These are phyloP conservation scores for Sonneratia caseolaris DNA, from an alignment of 345 rosid species.

Conservation along the genomic window DNA sequence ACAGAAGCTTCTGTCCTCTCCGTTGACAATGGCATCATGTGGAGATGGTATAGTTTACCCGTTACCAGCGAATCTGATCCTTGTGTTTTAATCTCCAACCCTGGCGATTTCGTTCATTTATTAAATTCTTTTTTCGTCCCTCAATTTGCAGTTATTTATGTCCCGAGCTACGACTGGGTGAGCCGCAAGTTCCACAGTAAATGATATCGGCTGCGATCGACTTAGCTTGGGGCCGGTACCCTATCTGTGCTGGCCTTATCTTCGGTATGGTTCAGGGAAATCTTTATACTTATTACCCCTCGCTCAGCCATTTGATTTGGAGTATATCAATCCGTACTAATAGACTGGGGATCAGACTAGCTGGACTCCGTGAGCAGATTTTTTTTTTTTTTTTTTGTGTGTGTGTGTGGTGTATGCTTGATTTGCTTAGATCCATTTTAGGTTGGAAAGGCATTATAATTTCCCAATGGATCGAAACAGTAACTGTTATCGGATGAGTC, in stretches of 20 bases:
- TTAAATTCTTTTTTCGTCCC: neutral
- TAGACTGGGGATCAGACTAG: neutral
- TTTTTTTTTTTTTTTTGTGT: too few species aligned
- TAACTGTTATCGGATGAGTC: neutral
- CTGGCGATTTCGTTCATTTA: neutral
- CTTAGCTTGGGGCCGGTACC: neutral
- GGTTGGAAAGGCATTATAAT: slow-evolving; percentile 4
- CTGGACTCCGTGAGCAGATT: neutral
- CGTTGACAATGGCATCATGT: slow-evolving; percentile 83
- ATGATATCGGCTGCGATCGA: slow-evolving; percentile 3
- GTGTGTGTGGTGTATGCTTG: neutral
- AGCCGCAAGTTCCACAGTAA: slow-evolving; percentile 44
- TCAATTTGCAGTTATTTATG: slow-evolving; percentile 32
- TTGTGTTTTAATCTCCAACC: neutral
- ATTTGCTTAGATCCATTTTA: neutral
- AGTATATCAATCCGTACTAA: neutral
- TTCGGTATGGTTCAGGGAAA: neutral
- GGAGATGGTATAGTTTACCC: slow-evolving; percentile 56
- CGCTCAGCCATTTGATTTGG: slow-evolving; percentile 1
- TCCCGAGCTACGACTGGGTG: slow-evolving; percentile 63
- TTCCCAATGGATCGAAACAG: neutral
- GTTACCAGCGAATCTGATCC: neutral
- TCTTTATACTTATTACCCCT: neutral
- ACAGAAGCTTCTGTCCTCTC: slow-evolving; percentile 51
- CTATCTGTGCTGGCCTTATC: neutral